Evolutionary conservation across 2,329 filamentous ascomycete species (phyloP).

Genomic region (Cercospora janseana): DNA sequence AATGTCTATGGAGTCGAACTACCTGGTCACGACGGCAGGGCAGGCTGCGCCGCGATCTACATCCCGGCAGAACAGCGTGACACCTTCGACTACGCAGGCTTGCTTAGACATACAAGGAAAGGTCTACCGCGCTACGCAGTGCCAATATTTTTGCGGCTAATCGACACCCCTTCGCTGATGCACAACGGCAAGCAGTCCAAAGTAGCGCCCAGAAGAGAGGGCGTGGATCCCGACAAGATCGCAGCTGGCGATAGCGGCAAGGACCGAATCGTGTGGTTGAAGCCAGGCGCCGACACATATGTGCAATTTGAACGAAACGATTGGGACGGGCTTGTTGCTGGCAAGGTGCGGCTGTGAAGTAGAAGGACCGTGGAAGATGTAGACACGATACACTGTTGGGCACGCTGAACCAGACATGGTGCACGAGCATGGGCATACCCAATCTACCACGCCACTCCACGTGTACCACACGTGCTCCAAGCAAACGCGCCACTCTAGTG

Average conservation of each 20-base stretch:
- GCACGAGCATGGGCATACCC: no score
- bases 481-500: no score
- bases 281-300: constrained; percentile 52
- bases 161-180: constrained; percentile 57
- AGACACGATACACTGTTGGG: not conserved
- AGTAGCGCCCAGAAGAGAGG: constrained; percentile 64
- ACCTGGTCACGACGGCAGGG: constrained; percentile 77
- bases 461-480: no score
- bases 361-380: not conserved
- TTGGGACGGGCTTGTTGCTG: constrained; percentile 44
- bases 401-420: no score
- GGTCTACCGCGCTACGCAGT: constrained; percentile 71
- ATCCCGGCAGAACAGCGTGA: constrained; percentile 52
- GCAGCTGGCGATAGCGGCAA: constrained; percentile 46
- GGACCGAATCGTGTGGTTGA: constrained; percentile 53
- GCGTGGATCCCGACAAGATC: constrained; percentile 57
- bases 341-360: constrained; percentile 24
- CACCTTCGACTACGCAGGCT: constrained; percentile 58
- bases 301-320: constrained; percentile 58
- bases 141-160: constrained; percentile 67
- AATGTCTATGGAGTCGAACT: constrained; percentile 83
- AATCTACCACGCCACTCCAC: no score
- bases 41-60: constrained; percentile 72
- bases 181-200: constrained; percentile 84
- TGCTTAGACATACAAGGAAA: constrained; percentile 58